Evolutionary conservation across 2,329 filamentous ascomycete species (phyloP), one percentile per base, ranked within the genome.

Genomic region (Pseudogymnoascus sp.): DNA sequence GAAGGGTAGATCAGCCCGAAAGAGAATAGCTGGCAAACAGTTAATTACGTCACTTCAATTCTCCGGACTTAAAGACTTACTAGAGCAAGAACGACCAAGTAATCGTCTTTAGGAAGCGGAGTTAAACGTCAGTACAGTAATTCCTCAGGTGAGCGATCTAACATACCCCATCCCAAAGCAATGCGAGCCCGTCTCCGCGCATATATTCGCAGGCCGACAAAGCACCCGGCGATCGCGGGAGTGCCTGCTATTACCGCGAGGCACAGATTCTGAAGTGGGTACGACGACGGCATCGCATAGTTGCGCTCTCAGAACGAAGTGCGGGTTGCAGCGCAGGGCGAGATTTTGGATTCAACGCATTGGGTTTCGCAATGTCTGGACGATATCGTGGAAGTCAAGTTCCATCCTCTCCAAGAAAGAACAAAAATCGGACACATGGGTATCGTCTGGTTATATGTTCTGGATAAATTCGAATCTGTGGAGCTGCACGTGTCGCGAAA

Each of bases 401-500:
- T 11, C 49, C 49, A 34, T 56, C 34, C 49, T 56, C 49, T 56
- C 49, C 25, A 56, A 34, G 49, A 56, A 56, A 34, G 49, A 56
- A 56, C 49, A 31, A 18, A 28, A 34, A 56, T 21, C 49, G 25
- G 28, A 12, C 46, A 12, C 34, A 56, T 56, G 49, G 49, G 49
- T 56, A 18, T 56, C 9, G 25, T 34, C 49, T 56, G 49, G 49
- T 34, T 56, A 56, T 56, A 56, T 34, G 49, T 56, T 2, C 31
- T 56, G 49, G 49, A 18, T 56, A 56, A 56, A 56, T 18, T 34
- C 49, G n/a, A 56, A 34, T 12, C 49, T 7, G 28, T 56, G 49
- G 49, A 56, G 46, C 49, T 56, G 25, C 49, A 56, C 49, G 49
- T 56, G 49, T 56, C 49, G 49, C 49, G 49, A 56, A 56, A 56